A percentile compares a stretch with the other conserved stretches of the same genome.
These are phyloP conservation scores for Wallacemonas rigidus DNA, from an alignment of 208 protist genomes.

Conservation along the genomic window DNA sequence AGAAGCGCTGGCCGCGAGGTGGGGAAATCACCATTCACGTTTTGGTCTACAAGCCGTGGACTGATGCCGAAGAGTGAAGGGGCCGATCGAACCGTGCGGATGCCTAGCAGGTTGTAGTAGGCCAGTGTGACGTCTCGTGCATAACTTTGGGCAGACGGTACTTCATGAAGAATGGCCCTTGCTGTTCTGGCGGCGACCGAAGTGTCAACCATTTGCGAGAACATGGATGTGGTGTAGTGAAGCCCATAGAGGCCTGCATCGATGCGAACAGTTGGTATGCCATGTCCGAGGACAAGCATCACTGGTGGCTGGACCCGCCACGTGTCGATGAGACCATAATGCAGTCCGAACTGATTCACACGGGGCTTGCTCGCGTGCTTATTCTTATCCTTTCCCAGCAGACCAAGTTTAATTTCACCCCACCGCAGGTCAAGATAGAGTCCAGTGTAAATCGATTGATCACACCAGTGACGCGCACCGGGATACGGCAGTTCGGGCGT, in stretches of 20 bases:
- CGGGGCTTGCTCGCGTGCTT: not conserved
- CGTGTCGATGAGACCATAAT: slow-evolving; percentile 17
- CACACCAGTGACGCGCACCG: not conserved
- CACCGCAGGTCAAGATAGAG: slow-evolving; percentile 15
- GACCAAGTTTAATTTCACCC: slow-evolving; percentile 3
- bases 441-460: slow-evolving; percentile 7
- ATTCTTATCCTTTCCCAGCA: not conserved
- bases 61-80: slow-evolving; percentile 1
- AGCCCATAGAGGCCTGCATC: slow-evolving; percentile 3
- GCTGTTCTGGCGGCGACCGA: not conserved
- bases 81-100: not conserved
- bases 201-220: not conserved
- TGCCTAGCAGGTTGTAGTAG: not conserved
- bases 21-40: not conserved
- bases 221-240: not conserved
- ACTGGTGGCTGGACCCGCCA: not conserved
- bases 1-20: not conserved
- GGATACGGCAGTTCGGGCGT: not conserved
- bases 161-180: not conserved
- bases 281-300: slow-evolving; percentile 2
- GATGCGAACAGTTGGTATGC: slow-evolving; percentile 9
- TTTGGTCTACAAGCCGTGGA: slow-evolving; percentile 7
- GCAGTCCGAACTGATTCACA: slow-evolving; percentile 9
- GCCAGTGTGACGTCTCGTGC: not conserved
- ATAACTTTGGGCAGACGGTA: not conserved